These are phyloP conservation scores for Entophlyctis helioformis DNA, from an alignment of 192 early-diverging fungal genomes.

Conservation along the genomic window DNA sequence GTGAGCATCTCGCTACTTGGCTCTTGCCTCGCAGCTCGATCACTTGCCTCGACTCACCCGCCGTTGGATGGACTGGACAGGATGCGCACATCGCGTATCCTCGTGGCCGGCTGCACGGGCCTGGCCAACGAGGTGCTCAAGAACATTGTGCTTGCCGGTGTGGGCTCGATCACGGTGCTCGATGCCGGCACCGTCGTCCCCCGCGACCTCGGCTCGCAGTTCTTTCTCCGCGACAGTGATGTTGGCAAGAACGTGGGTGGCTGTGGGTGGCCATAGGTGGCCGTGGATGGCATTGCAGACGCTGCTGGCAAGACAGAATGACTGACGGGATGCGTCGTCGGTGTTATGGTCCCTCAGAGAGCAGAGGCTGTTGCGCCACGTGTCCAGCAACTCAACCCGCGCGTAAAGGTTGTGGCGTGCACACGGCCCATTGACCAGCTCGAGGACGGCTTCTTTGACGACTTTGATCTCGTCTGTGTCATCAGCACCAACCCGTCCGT, in stretches of 20 bases:
- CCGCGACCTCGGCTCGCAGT: slow-evolving; percentile 65
- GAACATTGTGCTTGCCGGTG: slow-evolving; percentile 83
- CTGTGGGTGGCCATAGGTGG: too few species aligned
- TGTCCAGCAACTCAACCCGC: slow-evolving; percentile 68
- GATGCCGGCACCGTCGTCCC: slow-evolving; percentile 44
- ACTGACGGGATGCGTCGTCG: too few species aligned
- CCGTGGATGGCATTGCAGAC: too few species aligned
- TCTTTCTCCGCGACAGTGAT: slow-evolving; percentile 49
- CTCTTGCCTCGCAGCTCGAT: neutral
- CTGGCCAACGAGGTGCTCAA: slow-evolving; percentile 81
- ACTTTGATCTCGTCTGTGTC: slow-evolving; percentile 57
- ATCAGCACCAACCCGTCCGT: too few species aligned
- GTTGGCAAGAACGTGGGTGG: slow-evolving; percentile 60
- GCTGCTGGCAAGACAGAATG: too few species aligned
- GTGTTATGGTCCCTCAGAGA: slow-evolving; percentile 25
- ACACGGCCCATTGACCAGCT: slow-evolving; percentile 23
- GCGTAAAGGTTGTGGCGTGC: slow-evolving; percentile 54
- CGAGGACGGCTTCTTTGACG: slow-evolving; percentile 34
- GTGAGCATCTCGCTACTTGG: slow-evolving; percentile 30
- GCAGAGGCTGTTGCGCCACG: slow-evolving; percentile 50
- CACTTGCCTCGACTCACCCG: neutral
- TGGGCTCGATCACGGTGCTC: slow-evolving; percentile 61
- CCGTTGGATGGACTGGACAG: slow-evolving; percentile 33
- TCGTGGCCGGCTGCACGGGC: slow-evolving; percentile 59
- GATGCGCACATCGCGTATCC: slow-evolving; percentile 66